Evolutionary conservation across 1,139 yeast genomes (phyloP).

Genomic region (Suhomyces choctaworum): DNA sequence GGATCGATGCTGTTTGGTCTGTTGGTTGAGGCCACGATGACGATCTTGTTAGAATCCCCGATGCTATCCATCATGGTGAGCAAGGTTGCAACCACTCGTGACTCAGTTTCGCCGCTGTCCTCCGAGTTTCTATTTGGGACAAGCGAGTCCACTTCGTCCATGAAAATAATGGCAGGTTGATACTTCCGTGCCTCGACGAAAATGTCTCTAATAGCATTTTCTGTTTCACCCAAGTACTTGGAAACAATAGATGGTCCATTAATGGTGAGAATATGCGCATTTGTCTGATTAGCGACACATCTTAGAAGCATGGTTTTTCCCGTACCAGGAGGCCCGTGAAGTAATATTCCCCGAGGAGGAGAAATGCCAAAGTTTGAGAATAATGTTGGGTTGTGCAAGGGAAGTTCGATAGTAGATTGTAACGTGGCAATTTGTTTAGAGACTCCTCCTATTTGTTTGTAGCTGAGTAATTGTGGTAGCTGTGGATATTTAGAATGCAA

Average conservation of each 20-base stretch:
- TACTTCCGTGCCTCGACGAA: constrained; percentile 80
- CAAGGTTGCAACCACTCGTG: constrained; percentile 85
- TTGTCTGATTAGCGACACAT: constrained; percentile 70
- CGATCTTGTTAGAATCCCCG: constrained; percentile 68
- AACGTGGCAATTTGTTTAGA: constrained; percentile 59
- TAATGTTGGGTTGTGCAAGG: constrained; percentile 73
- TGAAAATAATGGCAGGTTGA: constrained; percentile 83
- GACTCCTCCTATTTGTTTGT: constrained; percentile 76
- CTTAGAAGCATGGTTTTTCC: constrained; percentile 90
- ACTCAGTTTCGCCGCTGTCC: constrained; percentile 86
- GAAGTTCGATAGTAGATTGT: constrained; percentile 72
- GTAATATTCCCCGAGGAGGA: constrained; percentile 85
- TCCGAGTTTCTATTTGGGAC: constrained; percentile 82
- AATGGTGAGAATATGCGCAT: constrained; percentile 81
- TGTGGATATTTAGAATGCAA: constrained; percentile 35
- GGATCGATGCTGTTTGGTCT: constrained; percentile 76
- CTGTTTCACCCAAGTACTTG: constrained; percentile 92
- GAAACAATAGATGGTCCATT: constrained; percentile 93
- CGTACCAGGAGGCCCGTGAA: constrained; percentile 98
- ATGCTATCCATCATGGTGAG: constrained; percentile 89
- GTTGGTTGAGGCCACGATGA: constrained; percentile 79
- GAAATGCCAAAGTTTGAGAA: constrained; percentile 84
- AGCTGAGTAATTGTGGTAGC: constrained; percentile 43
- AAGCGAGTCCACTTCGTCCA: constrained; percentile 91
- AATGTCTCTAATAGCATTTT: constrained; percentile 73